Percentiles rank a stretch among this genome's conserved stretches.
Conservation (phyloP, 1,284 basidiomycete genomes). For the Apiotrichum akiyoshidainum region DNA sequence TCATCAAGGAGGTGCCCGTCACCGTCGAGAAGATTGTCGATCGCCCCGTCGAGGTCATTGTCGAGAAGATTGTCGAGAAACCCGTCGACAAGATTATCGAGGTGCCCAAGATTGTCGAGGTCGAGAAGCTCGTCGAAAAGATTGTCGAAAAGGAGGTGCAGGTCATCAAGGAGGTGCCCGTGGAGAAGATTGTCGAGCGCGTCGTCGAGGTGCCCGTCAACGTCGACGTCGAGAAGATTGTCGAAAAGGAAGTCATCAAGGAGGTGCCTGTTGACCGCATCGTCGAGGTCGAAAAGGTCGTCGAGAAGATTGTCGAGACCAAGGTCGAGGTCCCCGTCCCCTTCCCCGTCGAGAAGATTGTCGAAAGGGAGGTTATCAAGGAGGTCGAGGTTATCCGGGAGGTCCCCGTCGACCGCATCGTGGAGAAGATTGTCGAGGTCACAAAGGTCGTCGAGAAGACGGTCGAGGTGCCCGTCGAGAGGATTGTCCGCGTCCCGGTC, state of each 20-base stretch:
- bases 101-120: conserved; percentile 29
- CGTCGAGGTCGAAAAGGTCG: conserved; percentile 45
- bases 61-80: conserved; percentile 47
- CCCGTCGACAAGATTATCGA: conserved; percentile 42
- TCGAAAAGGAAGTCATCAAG: conserved; percentile 42
- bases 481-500: conserved; percentile 35
- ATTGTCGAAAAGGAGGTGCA: conserved; percentile 41
- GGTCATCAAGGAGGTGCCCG: conserved; percentile 42
- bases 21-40: conserved; percentile 37
- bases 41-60: conserved; percentile 46
- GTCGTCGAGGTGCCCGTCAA: conserved; percentile 31
- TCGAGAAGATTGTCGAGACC: conserved; percentile 46
- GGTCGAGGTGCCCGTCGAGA: conserved; percentile 48
- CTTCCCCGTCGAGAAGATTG: conserved; percentile 30
- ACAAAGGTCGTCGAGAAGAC: conserved; percentile 27
- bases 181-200: conserved; percentile 51
- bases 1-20: conserved; percentile 32
- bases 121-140: conserved; percentile 35
- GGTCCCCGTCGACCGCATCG: conserved; percentile 47
- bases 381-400: conserved; percentile 35
- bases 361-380: conserved; percentile 31
- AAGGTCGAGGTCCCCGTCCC: conserved; percentile 41
- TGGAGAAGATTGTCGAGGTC: conserved; percentile 38
- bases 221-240: conserved; percentile 35
- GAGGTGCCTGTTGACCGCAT: conserved; percentile 42